phyloP scores from a whole-genome alignment of 768 basidiomycete genomes.

The Daedaleopsis nitida region DNA sequence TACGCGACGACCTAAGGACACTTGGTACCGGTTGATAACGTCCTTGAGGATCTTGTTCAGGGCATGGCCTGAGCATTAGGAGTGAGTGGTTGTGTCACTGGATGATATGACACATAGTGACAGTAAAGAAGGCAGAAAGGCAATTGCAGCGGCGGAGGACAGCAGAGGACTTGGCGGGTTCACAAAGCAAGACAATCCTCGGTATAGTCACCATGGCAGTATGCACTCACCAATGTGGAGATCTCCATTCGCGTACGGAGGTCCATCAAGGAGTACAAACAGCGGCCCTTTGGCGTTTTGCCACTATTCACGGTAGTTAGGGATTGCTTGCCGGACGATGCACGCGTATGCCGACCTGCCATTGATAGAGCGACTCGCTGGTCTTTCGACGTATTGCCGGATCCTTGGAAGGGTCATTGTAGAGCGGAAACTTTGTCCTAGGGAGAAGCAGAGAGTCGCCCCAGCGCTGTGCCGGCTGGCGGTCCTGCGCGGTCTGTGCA shows the following conservation, averaged over 20 bases:
- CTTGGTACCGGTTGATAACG: constrained; percentile 87
- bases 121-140: too few relatives aligned
- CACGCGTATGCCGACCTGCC: constrained; percentile 58
- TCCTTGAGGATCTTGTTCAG: constrained; percentile 97
- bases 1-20: constrained; percentile 74
- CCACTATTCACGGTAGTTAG: constrained; percentile 44
- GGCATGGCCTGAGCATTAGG: constrained; percentile 71
- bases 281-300: constrained; percentile 63
- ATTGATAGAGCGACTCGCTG: constrained; percentile 72
- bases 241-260: constrained; percentile 96
- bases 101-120: background rate
- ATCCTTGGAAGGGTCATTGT: constrained; percentile 63
- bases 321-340: background rate
- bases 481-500: background rate
- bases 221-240: constrained; percentile 81
- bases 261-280: constrained; percentile 93
- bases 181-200: background rate
- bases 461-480: constrained; percentile 4
- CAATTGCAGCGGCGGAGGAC: background rate
- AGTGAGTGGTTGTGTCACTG: background rate
- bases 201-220: background rate
- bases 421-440: constrained; percentile 76
- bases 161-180: background rate
- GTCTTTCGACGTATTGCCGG: constrained; percentile 66
- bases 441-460: constrained; percentile 74